Percentiles rank a stretch among this genome's conserved stretches.
Conservation (phyloP, 495 filamentous ascomycete genomes). For the Xylaria sp. region DNA sequence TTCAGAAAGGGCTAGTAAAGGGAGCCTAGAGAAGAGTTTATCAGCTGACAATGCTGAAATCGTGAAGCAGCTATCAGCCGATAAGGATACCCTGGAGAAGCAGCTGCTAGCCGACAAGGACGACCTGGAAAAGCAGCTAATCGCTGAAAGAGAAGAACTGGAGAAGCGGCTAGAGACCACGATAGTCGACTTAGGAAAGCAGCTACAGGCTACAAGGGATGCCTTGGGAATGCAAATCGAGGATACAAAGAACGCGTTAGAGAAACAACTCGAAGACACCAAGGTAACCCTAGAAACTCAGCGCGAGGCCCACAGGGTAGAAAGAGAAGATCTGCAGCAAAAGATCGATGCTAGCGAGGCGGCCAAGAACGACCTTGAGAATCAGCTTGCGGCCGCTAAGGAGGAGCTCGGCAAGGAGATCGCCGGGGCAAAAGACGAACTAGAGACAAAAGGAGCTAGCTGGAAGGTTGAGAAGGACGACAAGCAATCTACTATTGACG, state of each 20-base stretch:
- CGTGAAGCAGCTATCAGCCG: slow-evolving; percentile 2
- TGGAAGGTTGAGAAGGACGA: slow-evolving; percentile 32
- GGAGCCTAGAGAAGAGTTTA: slow-evolving; percentile 13
- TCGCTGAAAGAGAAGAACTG: slow-evolving; percentile 36
- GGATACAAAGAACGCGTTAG: slow-evolving; percentile 16
- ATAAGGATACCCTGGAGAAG: slow-evolving; percentile 18
- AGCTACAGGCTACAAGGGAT: slow-evolving; percentile 11
- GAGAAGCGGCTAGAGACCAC: slow-evolving; percentile 46
- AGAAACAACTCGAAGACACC: slow-evolving; percentile 30
- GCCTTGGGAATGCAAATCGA: slow-evolving; percentile 8
- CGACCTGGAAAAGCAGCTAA: neutral
- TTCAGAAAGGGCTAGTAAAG: slow-evolving; percentile 30
- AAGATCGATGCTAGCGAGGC: slow-evolving; percentile 22
- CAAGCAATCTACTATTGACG: slow-evolving; percentile 39
- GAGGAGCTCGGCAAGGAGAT: slow-evolving; percentile 32
- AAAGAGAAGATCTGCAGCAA: slow-evolving; percentile 25
- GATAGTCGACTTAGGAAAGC: neutral
- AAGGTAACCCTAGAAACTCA: slow-evolving; percentile 33
- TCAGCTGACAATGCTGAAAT: neutral
- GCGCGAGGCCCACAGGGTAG: slow-evolving; percentile 17
- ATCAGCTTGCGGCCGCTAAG: slow-evolving; percentile 38
- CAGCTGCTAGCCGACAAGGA: slow-evolving; percentile 12
- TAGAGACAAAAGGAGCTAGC: slow-evolving; percentile 31
- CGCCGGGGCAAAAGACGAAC: slow-evolving; percentile 31
- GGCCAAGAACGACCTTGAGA: slow-evolving; percentile 40